Evolutionary conservation across 345 rosid species (phyloP).

Genomic region (Noccaea caerulescens): DNA sequence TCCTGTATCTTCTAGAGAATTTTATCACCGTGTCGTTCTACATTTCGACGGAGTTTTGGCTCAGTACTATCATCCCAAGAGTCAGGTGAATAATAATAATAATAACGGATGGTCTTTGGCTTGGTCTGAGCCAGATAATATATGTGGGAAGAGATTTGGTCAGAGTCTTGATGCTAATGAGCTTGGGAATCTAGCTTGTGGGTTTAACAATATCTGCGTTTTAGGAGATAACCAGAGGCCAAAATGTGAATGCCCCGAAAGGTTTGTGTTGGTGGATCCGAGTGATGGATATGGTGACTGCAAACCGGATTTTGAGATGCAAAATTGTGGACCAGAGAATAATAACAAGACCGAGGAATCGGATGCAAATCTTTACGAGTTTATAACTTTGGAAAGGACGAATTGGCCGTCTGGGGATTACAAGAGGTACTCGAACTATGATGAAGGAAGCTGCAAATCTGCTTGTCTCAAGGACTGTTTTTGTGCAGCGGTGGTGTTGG

Average conservation of each 20-base stretch:
- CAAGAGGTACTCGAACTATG: conserved; percentile 27
- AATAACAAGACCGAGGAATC: background rate
- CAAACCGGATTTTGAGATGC: conserved; percentile 45
- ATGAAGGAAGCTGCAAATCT: conserved; percentile 54
- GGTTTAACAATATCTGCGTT: conserved; percentile 58
- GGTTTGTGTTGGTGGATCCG: conserved; percentile 48
- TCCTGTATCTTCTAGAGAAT: conserved; percentile 28
- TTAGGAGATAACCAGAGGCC: conserved; percentile 47
- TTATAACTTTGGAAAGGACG: conserved; percentile 37
- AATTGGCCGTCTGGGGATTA: conserved; percentile 56
- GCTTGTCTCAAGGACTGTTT: conserved; percentile 58
- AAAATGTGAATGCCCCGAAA: conserved; percentile 53
- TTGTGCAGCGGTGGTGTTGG: conserved; percentile 57
- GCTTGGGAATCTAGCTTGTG: conserved; percentile 57
- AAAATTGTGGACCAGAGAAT: conserved; percentile 40
- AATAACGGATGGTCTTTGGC: conserved; percentile 33
- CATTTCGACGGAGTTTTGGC: conserved; percentile 68
- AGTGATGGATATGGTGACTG: conserved; percentile 51
- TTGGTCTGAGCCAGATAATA: conserved; percentile 55
- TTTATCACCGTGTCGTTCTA: conserved; percentile 52
- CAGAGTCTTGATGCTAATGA: conserved; percentile 22
- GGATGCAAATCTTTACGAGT: conserved; percentile 40
- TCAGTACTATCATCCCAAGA: conserved; percentile 57
- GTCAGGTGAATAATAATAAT: background rate
- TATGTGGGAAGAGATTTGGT: conserved; percentile 42